Percentiles rank a stretch among this genome's conserved stretches.
phyloP scores from a whole-genome alignment of 768 basidiomycete genomes.

The Guyanaporus albipodus region DNA sequence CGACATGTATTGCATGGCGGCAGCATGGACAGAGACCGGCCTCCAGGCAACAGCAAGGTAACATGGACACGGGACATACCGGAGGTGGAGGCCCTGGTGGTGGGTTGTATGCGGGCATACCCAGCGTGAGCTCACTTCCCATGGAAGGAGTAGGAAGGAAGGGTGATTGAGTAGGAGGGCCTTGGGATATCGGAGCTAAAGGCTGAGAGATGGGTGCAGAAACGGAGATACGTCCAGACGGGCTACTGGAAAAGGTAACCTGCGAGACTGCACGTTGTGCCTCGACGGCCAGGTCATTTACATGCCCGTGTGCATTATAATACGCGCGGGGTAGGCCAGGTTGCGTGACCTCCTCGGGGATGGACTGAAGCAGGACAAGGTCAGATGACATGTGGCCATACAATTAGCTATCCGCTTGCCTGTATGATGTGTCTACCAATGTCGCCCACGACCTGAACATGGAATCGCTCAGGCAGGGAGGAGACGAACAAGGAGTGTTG shows the following conservation, averaged over 20 bases:
- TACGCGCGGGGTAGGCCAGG: constrained; percentile 73
- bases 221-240: constrained; percentile 19
- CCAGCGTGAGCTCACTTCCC: constrained; percentile 29
- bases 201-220: constrained; percentile 2
- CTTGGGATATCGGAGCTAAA: background rate
- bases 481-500: background rate
- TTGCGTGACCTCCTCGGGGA: constrained; percentile 74
- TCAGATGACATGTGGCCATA: constrained; percentile 1
- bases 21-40: constrained; percentile 8
- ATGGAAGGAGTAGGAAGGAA: constrained; percentile 33
- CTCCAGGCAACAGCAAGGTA: constrained; percentile 20
- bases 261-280: constrained; percentile 53
- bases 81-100: constrained; percentile 11
- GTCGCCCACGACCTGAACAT: constrained; percentile 43
- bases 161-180: constrained; percentile 5
- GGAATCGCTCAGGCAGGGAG: background rate
- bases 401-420: constrained; percentile 17
- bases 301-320: constrained; percentile 65
- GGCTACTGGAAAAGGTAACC: constrained; percentile 45
- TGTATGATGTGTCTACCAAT: constrained; percentile 46
- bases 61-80: constrained; percentile 15
- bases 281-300: constrained; percentile 59
- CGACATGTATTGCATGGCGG: constrained; percentile 11
- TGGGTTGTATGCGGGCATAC: constrained; percentile 6
- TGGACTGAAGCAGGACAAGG: constrained; percentile 45